Evolutionary conservation across 2,329 filamentous ascomycete genomes (phyloP).

Genomic region (Verticillium isaacii): DNA sequence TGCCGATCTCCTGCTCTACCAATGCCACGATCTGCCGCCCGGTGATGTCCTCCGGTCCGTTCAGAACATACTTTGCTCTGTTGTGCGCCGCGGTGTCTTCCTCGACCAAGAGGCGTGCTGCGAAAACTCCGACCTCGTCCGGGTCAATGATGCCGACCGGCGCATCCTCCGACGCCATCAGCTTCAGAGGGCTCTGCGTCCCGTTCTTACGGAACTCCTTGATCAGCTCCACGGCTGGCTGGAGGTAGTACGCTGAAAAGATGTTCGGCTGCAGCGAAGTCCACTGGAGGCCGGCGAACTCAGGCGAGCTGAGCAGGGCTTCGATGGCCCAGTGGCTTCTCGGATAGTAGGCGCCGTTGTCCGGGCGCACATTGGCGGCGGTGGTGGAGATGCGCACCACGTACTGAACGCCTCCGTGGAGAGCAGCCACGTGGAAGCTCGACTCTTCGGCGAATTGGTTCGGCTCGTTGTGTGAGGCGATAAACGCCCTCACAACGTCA

Average conservation of each 20-base stretch:
- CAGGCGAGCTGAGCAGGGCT: slow-evolving; percentile 25
- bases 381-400: slow-evolving; percentile 36
- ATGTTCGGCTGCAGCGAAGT: slow-evolving; percentile 33
- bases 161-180: slow-evolving; percentile 22
- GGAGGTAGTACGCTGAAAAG: slow-evolving; percentile 12
- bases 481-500: slow-evolving; percentile 28
- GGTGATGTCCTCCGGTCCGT: slow-evolving; percentile 32
- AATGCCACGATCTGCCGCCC: slow-evolving; percentile 26
- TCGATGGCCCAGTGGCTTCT: slow-evolving; percentile 37
- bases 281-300: slow-evolving; percentile 29
- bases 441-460: slow-evolving; percentile 35
- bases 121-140: slow-evolving; percentile 27
- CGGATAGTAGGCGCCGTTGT: slow-evolving; percentile 27
- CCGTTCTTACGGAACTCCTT: slow-evolving; percentile 27
- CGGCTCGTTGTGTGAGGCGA: slow-evolving; percentile 30
- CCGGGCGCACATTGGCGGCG: slow-evolving; percentile 27
- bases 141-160: slow-evolving; percentile 24
- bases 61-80: slow-evolving; percentile 29
- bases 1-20: slow-evolving; percentile 27
- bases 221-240: slow-evolving; percentile 20
- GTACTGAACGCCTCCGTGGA: slow-evolving; percentile 31
- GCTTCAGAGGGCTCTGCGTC: slow-evolving; percentile 19
- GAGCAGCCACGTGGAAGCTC: slow-evolving; percentile 25
- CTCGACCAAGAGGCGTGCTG: slow-evolving; percentile 26
- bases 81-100: slow-evolving; percentile 22